Conservation (phyloP, 1,284 basidiomycete species). For the Moniliophthora roreri region DNA sequence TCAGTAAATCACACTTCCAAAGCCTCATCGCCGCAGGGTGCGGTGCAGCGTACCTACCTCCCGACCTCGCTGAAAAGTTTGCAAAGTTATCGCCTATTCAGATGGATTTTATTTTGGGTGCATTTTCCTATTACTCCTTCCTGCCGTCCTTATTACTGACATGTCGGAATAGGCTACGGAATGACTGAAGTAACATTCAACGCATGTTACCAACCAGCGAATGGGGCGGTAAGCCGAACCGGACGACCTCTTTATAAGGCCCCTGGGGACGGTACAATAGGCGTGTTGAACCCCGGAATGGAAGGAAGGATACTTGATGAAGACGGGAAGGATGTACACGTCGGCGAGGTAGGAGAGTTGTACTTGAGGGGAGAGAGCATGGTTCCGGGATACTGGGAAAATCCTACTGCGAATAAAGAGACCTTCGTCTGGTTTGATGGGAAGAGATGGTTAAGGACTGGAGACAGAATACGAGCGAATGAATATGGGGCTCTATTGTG, state of each 20-base stretch:
- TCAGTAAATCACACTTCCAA: conserved; percentile 51
- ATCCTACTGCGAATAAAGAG: conserved; percentile 54
- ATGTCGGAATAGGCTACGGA: conserved; percentile 62
- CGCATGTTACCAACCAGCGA: background rate
- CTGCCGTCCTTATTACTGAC: background rate
- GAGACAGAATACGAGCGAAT: too few relatives aligned
- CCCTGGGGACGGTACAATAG: conserved; percentile 40
- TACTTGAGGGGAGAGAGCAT: conserved; percentile 53
- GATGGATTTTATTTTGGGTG: conserved; percentile 46
- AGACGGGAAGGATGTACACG: conserved; percentile 55
- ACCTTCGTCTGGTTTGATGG: too few relatives aligned
- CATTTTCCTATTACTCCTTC: conserved; percentile 11
- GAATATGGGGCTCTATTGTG: too few relatives aligned
- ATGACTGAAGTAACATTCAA: conserved; percentile 68
- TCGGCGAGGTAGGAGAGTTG: conserved; percentile 65
- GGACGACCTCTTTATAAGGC: conserved; percentile 41
- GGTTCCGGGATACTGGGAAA: conserved; percentile 67
- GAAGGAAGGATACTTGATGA: conserved; percentile 60
- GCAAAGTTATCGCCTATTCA: conserved; percentile 33
- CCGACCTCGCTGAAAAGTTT: conserved; percentile 46
- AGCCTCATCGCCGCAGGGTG: conserved; percentile 42
- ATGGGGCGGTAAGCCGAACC: conserved; percentile 42
- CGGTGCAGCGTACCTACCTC: conserved; percentile 69
- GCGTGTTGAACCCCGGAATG: conserved; percentile 60
- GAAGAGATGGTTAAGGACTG: too few relatives aligned